These are phyloP conservation scores for Nigrospora oryzae DNA, from an alignment of 2,329 filamentous ascomycete species.

Conservation along the genomic window DNA sequence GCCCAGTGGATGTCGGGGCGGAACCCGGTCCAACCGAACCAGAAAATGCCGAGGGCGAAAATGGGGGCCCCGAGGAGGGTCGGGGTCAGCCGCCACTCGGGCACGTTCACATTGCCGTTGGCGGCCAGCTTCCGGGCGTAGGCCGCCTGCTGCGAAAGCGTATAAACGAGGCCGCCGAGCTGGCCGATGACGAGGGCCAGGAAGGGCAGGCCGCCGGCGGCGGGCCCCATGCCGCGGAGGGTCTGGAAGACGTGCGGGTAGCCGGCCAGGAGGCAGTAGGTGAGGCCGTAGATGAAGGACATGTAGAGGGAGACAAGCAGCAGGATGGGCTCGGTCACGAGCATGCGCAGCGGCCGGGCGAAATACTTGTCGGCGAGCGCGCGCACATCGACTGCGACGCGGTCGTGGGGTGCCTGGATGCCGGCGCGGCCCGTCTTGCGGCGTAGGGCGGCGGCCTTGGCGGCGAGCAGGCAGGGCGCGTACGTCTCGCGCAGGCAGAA, in stretches of 20 bases:
- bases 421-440: not conserved
- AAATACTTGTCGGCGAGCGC: conserved; percentile 1
- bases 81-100: not conserved
- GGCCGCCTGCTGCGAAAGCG: not conserved
- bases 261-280: not conserved
- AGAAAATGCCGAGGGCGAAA: not conserved
- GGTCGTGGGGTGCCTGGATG: not conserved
- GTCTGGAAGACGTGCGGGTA: conserved; percentile 1
- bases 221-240: not conserved
- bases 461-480: not conserved
- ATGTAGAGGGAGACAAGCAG: conserved; percentile 1
- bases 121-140: not conserved
- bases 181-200: not conserved
- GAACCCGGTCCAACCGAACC: conserved; percentile 1
- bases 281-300: conserved; percentile 1
- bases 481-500: not conserved
- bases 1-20: not conserved
- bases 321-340: conserved; percentile 1
- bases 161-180: not conserved
- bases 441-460: not conserved
- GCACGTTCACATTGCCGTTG: not conserved
- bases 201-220: not conserved
- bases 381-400: not conserved
- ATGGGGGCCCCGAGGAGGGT: not conserved
- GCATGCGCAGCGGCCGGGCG: conserved; percentile 1